Base-by-base conservation (phyloP, 371 early-diverging fungal genomes). In the Mortierella sp. region DNA sequence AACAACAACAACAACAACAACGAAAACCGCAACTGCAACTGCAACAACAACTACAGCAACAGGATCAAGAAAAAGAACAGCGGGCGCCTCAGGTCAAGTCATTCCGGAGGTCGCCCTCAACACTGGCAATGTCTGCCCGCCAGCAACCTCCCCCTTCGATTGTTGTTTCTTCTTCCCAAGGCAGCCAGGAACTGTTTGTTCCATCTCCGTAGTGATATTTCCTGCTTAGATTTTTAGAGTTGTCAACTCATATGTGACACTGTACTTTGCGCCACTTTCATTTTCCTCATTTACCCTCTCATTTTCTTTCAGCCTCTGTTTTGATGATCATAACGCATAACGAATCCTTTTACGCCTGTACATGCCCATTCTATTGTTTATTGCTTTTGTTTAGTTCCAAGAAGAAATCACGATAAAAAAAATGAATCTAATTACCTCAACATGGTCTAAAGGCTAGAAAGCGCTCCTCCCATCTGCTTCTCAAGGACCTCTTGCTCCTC, bases 391-490 rank as follows among this genome's bases (percentile, higher is more conserved):
- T 63, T 1, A 6, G 16, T 35, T 16, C 7, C 6, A 2, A 24
- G 24, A 68, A 41, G 41, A 68, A 68, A 68, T 68, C 41, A 68
- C 38, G 41, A 68, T 68, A 2, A 10, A 11, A 32, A 14, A 0
- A 12, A 32, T 16, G 4, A 29, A 58, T 58, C 29, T 29, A 68
- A 24, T 24, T 35, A 41, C 21, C 21, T 2, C 11, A 27, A 60
- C 7, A 35, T 35, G 35, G 27, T 70, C 49, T 75, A 44, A 79
- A 74, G 38, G 35, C 41, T 65, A 27, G 77, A 79, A 58, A 83
- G n/a, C 0, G 80, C 75, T 10, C 68, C 41, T 38, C 75, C 75
- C 54, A 83, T 74, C 60, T 83, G 83, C 44, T 74, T 73, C 75
- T 83, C 83, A 10, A 80, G 29, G 12, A 38, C 38, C 8, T 60